Base-by-base conservation (phyloP, 306 rosid species). In the Prunus kanzakura region DNA sequence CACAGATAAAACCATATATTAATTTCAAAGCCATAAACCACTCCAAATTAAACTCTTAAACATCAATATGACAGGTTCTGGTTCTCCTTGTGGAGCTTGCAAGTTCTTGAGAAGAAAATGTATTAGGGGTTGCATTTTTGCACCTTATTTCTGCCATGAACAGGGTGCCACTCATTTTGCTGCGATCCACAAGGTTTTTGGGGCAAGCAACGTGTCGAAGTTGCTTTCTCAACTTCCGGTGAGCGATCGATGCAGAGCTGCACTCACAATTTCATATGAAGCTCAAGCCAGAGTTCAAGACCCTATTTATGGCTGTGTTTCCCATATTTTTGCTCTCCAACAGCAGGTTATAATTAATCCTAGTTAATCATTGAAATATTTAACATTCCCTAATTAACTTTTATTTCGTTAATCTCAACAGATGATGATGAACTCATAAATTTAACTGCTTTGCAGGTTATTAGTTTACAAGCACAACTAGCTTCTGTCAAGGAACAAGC, bases 41-140 rank as follows among this genome's bases (percentile, higher is more conserved):
- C 11, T 64, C 64, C 45, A 78, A 55, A 75, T 45, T 6, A 73
- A 73, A 15, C 68, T 8, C 68, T 45, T 7, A 13, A 76, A 19
- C 32, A 68, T 32, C 15, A 72, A 38, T 47, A 89, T 83, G 89
- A 86, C 91, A 50, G 93, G 96, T 54, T 86, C 93, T 35, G 90
- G 97, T 76, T 95, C 97, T 80, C 99, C 99, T 47, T 96, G 99
- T 83, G 99, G 99, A 89, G 99, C 99, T 13, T 96, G 99, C 90
- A 96, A 91, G 81, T 96, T 96, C 85, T 78, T 96, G 88, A 92
- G 99, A 74, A 89, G 99, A 72, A 96, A 92, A 87, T 96, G 99
- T 74, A 81, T 83, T 9, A 83, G 89, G 63, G 99, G 99, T 14
- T 96, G 99, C 81, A 90, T 96, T 72, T 92, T 96, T 81, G 98